These are phyloP conservation scores for Monotropa hypopitys DNA, from an alignment of 179 eudicot species.

Conservation along the genomic window DNA sequence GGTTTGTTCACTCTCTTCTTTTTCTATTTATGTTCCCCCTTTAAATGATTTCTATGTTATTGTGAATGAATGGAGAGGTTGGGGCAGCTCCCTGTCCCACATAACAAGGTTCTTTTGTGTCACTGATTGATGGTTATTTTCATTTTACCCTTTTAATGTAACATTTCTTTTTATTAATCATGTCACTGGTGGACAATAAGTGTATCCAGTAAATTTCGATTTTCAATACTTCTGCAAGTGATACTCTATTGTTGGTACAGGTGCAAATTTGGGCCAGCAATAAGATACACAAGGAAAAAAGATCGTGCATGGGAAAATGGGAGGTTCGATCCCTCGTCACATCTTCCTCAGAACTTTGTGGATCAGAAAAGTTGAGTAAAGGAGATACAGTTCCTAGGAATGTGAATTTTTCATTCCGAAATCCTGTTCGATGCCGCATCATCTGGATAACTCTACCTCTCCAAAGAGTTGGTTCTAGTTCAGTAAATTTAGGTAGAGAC, in stretches of 20 bases:
- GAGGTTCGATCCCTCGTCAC: constrained; percentile 52
- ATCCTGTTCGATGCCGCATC: constrained; percentile 73
- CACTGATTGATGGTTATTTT: neutral
- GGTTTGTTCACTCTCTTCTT: neutral
- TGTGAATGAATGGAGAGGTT: neutral
- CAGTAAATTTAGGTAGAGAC: constrained; percentile 52
- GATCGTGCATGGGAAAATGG: constrained; percentile 86
- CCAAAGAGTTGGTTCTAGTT: constrained; percentile 62
- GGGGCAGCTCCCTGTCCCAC: neutral
- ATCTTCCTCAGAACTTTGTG: constrained; percentile 67
- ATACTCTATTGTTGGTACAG: constrained; percentile 23
- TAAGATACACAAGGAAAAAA: constrained; percentile 72
- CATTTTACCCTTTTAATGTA: neutral
- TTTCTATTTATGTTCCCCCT: neutral
- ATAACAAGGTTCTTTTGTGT: neutral
- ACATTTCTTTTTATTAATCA: neutral
- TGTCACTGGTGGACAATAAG: neutral
- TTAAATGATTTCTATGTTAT: neutral
- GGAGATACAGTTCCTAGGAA: constrained; percentile 46
- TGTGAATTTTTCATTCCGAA: constrained; percentile 56
- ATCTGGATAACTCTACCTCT: constrained; percentile 71
- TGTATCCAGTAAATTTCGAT: neutral
- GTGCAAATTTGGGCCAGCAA: constrained; percentile 96
- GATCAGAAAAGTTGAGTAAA: constrained; percentile 43
- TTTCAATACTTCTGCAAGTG: neutral